These are phyloP conservation scores for Mycena pura DNA, from an alignment of 768 basidiomycete genomes.

Conservation along the genomic window DNA sequence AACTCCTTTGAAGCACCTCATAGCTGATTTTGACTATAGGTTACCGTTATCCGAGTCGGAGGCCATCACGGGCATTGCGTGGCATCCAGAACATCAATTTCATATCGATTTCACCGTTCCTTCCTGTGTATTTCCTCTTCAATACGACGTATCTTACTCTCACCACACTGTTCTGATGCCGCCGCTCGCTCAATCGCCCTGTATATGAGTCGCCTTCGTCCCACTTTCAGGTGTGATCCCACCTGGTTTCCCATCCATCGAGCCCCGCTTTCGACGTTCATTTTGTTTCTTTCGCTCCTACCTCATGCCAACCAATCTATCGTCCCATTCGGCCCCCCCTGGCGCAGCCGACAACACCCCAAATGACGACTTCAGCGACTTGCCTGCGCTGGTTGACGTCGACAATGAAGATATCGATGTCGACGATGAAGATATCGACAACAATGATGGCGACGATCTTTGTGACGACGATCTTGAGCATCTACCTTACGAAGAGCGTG, in stretches of 20 bases:
- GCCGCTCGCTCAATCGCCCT: not conserved
- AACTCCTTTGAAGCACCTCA: not conserved
- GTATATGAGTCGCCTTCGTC: not conserved
- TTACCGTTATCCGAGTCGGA: not conserved
- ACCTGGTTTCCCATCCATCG: too few relatives aligned
- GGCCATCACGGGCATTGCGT: not conserved
- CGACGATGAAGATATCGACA: too few relatives aligned
- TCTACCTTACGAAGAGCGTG: not conserved
- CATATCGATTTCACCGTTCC: not conserved
- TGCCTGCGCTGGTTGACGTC: too few relatives aligned
- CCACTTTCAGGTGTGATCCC: too few relatives aligned
- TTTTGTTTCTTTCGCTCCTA: not conserved
- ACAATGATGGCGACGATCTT: too few relatives aligned
- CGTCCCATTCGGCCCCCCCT: not conserved
- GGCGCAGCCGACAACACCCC: not conserved
- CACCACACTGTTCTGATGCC: not conserved
- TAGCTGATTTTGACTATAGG: not conserved
- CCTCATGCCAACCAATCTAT: not conserved
- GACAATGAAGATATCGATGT: too few relatives aligned
- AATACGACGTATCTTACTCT: not conserved
- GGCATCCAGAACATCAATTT: not conserved
- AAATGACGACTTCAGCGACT: too few relatives aligned
- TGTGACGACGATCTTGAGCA: conserved; percentile 1
- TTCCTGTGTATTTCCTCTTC: conserved; percentile 3
- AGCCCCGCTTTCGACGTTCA: not conserved